These are phyloP conservation scores for Rhynchosporium agropyri DNA, from an alignment of 2,329 filamentous ascomycete genomes.

Conservation along the genomic window DNA sequence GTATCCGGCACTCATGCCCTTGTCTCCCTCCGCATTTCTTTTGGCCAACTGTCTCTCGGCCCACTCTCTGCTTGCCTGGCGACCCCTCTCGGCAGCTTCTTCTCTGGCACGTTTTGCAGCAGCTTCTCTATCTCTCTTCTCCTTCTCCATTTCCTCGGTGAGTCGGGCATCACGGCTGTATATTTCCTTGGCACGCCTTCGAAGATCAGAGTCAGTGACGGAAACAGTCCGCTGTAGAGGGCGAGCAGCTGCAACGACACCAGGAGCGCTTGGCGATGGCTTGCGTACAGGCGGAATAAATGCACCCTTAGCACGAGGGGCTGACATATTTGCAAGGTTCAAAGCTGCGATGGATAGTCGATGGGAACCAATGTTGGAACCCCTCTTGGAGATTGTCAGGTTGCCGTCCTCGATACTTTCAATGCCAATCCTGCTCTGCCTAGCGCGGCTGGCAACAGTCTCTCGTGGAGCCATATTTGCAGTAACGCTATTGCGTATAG, in stretches of 20 bases:
- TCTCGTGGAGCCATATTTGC: slow-evolving; percentile 52
- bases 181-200: slow-evolving; percentile 56
- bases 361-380: slow-evolving; percentile 40
- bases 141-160: slow-evolving; percentile 52
- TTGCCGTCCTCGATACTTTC: slow-evolving; percentile 33
- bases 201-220: slow-evolving; percentile 55
- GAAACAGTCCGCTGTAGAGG: slow-evolving; percentile 51
- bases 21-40: slow-evolving; percentile 34
- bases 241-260: slow-evolving; percentile 35
- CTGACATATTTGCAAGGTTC: slow-evolving; percentile 40
- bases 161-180: slow-evolving; percentile 55
- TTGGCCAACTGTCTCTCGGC: slow-evolving; percentile 55
- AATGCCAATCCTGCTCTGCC: slow-evolving; percentile 50
- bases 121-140: slow-evolving; percentile 57
- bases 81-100: slow-evolving; percentile 62
- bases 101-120: slow-evolving; percentile 58
- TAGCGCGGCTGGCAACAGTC: slow-evolving; percentile 59
- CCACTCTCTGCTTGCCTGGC: slow-evolving; percentile 62
- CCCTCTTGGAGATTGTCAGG: slow-evolving; percentile 37
- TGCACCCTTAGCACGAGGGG: slow-evolving; percentile 36
- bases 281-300: slow-evolving; percentile 30
- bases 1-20: slow-evolving; percentile 35
- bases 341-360: slow-evolving; percentile 43
- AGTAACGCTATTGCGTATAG: slow-evolving; percentile 51
- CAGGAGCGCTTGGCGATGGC: slow-evolving; percentile 30